A percentile compares a stretch with the other conserved stretches of the same genome.
Evolutionary conservation across 495 filamentous ascomycete species (phyloP).

Genomic region (Letharia columbiana): DNA sequence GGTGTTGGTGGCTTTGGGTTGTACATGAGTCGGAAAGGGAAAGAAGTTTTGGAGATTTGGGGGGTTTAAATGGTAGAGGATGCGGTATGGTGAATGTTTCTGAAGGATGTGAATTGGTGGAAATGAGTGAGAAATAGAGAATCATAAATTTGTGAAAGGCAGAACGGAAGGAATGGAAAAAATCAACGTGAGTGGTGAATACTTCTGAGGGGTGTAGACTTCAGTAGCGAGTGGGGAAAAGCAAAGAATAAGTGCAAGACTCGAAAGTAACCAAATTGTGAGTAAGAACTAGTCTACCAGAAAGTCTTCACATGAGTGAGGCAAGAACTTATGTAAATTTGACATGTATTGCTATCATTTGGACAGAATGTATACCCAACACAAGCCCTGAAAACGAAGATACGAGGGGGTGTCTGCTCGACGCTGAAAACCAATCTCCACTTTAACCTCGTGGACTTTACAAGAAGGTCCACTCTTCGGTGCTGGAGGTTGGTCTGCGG

Average conservation of each 20-base stretch:
- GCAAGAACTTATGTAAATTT: not conserved
- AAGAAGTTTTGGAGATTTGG: not conserved
- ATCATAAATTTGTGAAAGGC: too few relatives aligned
- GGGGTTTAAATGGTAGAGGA: too few relatives aligned
- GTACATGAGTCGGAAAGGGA: not conserved
- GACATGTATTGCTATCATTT: conserved; percentile 4
- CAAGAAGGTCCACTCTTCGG: conserved; percentile 24
- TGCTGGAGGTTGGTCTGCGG: conserved; percentile 26
- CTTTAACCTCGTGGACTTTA: conserved; percentile 28
- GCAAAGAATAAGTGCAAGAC: too few relatives aligned
- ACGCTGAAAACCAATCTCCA: conserved; percentile 26
- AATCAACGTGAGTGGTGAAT: not conserved
- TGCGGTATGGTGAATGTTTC: too few relatives aligned
- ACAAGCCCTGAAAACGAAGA: not conserved
- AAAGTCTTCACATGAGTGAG: not conserved
- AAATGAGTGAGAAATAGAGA: too few relatives aligned
- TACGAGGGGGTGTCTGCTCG: conserved; percentile 22
- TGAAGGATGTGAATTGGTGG: too few relatives aligned
- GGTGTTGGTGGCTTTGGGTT: not conserved
- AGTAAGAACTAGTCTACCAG: not conserved
- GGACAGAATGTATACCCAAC: conserved; percentile 5
- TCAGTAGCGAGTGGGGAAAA: too few relatives aligned
- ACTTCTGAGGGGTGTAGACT: not conserved
- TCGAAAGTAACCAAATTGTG: too few relatives aligned
- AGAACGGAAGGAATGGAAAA: too few relatives aligned